Conservation (phyloP, 768 basidiomycete species). For the Cystobasidium onofrii region DNA sequence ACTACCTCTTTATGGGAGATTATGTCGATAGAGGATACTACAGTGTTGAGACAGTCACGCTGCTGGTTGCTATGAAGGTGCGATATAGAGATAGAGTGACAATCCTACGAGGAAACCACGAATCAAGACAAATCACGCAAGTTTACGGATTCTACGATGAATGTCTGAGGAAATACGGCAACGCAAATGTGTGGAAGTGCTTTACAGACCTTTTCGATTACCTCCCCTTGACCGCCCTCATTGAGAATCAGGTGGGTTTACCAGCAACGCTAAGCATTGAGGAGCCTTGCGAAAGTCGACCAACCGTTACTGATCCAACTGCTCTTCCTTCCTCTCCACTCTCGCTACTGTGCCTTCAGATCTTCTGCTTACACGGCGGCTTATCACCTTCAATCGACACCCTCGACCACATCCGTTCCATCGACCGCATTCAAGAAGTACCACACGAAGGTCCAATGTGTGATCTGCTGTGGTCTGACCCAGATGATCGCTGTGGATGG, state of each 20-base stretch:
- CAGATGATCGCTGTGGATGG: slow-evolving; percentile 98
- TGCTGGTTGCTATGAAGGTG: slow-evolving; percentile 92
- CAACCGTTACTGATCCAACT: background rate
- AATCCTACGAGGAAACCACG: slow-evolving; percentile 96
- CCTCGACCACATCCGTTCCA: slow-evolving; percentile 95
- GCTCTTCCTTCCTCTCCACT: background rate
- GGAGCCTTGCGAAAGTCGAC: background rate
- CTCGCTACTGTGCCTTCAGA: background rate
- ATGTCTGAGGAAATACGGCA: slow-evolving; percentile 97
- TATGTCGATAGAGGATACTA: slow-evolving; percentile 93
- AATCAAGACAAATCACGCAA: slow-evolving; percentile 98
- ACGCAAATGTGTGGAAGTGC: slow-evolving; percentile 98
- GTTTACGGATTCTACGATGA: slow-evolving; percentile 99
- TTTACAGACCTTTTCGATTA: slow-evolving; percentile 99
- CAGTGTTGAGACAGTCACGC: slow-evolving; percentile 95
- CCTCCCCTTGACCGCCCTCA: slow-evolving; percentile 90
- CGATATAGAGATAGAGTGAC: slow-evolving; percentile 97
- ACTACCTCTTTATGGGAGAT: slow-evolving; percentile 99
- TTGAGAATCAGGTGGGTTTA: slow-evolving; percentile 90
- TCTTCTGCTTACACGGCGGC: slow-evolving; percentile 25
- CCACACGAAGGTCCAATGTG: slow-evolving; percentile 99
- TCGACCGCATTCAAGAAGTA: slow-evolving; percentile 98
- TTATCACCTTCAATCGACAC: slow-evolving; percentile 94
- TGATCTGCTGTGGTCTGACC: slow-evolving; percentile 97
- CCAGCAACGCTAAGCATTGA: background rate